A percentile compares a stretch with the other conserved stretches of the same genome.
Evolutionary conservation across 192 early-diverging fungal genomes (phyloP).

Genomic region (Linnemannia elongata): DNA sequence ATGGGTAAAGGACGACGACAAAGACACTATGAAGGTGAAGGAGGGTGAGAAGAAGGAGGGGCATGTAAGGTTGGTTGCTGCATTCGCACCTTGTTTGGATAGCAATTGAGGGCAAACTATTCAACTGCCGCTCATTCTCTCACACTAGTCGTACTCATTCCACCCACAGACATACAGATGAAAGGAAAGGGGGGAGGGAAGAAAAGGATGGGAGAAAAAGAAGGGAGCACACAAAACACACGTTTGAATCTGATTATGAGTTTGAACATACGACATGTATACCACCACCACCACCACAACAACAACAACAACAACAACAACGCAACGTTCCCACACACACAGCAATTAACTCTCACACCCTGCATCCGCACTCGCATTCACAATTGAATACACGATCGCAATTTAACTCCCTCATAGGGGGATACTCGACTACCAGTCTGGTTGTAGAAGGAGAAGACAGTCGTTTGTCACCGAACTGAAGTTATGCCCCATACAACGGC

Average conservation of each 20-base stretch:
- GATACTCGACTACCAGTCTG: background rate
- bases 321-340: slow-evolving; percentile 2
- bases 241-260: slow-evolving; percentile 2
- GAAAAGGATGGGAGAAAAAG: background rate
- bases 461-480: background rate
- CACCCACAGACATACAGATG: background rate
- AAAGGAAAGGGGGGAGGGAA: background rate
- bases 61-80: background rate
- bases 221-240: background rate
- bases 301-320: too few species aligned
- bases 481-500: background rate
- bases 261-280: background rate
- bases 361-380: background rate
- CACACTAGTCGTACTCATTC: background rate
- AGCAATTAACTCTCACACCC: background rate
- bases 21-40: background rate
- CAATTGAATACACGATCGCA: background rate
- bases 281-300: too few species aligned
- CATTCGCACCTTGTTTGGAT: background rate
- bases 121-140: background rate
- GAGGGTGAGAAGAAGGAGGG: background rate
- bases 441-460: background rate
- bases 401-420: background rate
- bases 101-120: background rate
- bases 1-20: background rate